phyloP scores from a whole-genome alignment of 2,329 filamentous ascomycete genomes.

The Sporothrix brasiliensis region DNA sequence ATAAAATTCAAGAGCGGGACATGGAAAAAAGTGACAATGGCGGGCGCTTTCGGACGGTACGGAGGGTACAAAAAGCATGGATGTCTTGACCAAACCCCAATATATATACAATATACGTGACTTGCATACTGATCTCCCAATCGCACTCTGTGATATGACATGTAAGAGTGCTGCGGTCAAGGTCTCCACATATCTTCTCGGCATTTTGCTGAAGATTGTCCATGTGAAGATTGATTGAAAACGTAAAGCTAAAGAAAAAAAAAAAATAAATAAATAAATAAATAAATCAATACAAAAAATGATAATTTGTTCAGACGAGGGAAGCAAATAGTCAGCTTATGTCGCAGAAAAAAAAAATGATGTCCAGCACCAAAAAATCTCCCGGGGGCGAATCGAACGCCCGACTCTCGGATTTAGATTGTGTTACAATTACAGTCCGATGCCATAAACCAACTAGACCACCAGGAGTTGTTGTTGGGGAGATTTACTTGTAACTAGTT shows the following conservation, averaged over 20 bases:
- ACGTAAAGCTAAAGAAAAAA: too few relatives aligned
- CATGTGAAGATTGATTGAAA: too few relatives aligned
- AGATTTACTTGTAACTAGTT: not conserved
- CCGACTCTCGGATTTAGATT: conserved; percentile 34
- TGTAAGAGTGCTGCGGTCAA: too few relatives aligned
- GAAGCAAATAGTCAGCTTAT: too few relatives aligned
- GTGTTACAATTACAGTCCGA: conserved; percentile 34
- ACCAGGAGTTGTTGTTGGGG: conserved; percentile 30
- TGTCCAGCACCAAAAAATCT: conserved; percentile 21
- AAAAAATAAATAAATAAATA: too few relatives aligned
- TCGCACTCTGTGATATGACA: too few relatives aligned
- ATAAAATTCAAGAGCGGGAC: not conserved
- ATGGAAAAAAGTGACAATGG: not conserved
- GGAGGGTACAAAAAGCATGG: conserved; percentile 2
- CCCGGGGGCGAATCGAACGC: conserved; percentile 35
- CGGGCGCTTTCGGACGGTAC: not conserved
- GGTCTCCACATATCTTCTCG: too few relatives aligned
- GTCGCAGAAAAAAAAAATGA: conserved; percentile 10
- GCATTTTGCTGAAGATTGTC: too few relatives aligned
- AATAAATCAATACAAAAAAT: too few relatives aligned
- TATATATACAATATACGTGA: conserved; percentile 9
- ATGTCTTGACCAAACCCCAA: conserved; percentile 1
- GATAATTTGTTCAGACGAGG: too few relatives aligned
- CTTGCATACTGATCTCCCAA: not conserved
- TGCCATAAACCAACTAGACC: conserved; percentile 35